These are phyloP conservation scores for Porpolomopsis calyptriformis DNA, from an alignment of 768 basidiomycete genomes.

Conservation along the genomic window DNA sequence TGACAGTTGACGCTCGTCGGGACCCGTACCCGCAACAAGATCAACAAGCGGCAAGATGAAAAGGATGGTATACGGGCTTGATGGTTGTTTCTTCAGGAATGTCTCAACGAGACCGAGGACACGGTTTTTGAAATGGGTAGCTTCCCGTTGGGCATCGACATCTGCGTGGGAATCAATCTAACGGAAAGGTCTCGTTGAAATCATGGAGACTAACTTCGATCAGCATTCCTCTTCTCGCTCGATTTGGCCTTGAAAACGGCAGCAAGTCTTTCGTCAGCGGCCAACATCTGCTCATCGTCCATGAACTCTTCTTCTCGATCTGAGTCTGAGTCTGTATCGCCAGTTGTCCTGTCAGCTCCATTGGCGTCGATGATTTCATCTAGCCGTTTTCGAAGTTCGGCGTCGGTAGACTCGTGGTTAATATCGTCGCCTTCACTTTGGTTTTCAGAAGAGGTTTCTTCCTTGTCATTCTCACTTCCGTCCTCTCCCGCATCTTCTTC, in stretches of 20 bases:
- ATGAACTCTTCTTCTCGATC: conserved; percentile 70
- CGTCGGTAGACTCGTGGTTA: conserved; percentile 42
- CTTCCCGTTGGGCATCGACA: conserved; percentile 69
- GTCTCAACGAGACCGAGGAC: conserved; percentile 91
- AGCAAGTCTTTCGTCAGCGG: conserved; percentile 85
- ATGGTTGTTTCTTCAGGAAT: conserved; percentile 66
- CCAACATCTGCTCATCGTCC: conserved; percentile 99
- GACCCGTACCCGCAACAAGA: conserved; percentile 51
- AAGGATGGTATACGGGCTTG: conserved; percentile 57
- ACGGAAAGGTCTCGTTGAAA: neutral
- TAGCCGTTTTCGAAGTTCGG: conserved; percentile 59
- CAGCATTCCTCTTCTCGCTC: conserved; percentile 46
- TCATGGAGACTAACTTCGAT: conserved; percentile 43
- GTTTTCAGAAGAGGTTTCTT: conserved; percentile 24
- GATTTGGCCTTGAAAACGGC: conserved; percentile 69
- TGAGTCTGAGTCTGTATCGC: conserved; percentile 43
- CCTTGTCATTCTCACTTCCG: conserved; percentile 24
- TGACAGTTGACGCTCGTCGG: conserved; percentile 79
- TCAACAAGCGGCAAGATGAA: conserved; percentile 71
- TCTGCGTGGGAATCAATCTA: conserved; percentile 24
- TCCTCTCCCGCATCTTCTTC: conserved; percentile 28
- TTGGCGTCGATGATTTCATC: conserved; percentile 51
- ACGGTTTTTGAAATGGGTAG: conserved; percentile 92
- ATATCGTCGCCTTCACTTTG: conserved; percentile 27
- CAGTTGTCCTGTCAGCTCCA: conserved; percentile 45